Evolutionary conservation across 192 early-diverging fungal genomes (phyloP), one percentile per base, ranked within the genome.

Genomic region (Coemansia interrupta): DNA sequence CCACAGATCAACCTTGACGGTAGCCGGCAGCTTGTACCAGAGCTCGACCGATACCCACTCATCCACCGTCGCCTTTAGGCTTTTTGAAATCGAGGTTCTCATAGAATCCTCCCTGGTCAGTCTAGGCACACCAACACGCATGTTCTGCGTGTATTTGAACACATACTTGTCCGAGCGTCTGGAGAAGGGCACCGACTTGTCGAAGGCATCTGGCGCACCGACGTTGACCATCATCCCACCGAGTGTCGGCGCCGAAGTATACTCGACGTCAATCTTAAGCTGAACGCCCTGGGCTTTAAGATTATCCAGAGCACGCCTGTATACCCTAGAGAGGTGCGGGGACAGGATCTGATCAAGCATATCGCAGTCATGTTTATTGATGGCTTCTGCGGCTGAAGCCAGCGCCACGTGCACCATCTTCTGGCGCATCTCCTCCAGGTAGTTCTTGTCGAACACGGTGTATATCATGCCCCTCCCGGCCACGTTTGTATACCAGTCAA

Each of bases 231-330:
- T 47, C 7, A 28, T 2, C 42, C 23, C 26, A 20, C 29, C 54
- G 1, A 55, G 20, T 15, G 22, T 0, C 9, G 43, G 38, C 5
- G 15, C 1, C 5, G 19, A 26, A 12, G 23, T 26, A 11, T 43
- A 29, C 1, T 26, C 14, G 1, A 63, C 10, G 18, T 61, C 20
- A 12, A 69, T 52, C 23, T 46, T 40, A 8, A 69, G 23, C 47
- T 29, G 36, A 39, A 42, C 48, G 9, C 61, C 61, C 40, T 70
- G 60, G 26, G 61, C 49, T 36, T 44, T 30, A 23, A 70, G 44
- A 5, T 63, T 46, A 0, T 43, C 56, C 18, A 70, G 15, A 8
- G 68, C 61, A 29, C 45, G 50, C 30, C 60, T 70, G 45, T 70
- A 70, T 17, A 63, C 30, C 13, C 47, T 60, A 4, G 61, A 36